Base-by-base conservation (phyloP, 768 basidiomycete genomes). In the Coprinopsis cinerea region DNA sequence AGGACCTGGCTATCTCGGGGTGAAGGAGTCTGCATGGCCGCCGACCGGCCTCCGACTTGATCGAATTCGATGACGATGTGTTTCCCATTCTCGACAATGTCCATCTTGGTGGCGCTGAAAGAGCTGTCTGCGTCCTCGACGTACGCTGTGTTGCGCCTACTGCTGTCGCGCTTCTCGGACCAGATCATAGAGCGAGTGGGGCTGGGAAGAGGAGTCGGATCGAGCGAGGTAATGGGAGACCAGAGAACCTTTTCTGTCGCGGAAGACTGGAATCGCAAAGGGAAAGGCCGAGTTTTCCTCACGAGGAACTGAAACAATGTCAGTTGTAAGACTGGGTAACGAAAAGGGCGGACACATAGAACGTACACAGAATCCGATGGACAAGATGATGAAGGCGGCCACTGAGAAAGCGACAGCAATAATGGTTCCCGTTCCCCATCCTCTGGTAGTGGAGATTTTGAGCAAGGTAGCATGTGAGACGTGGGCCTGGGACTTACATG, bases 251-350 rank as follows among this genome's bases (percentile, higher is more conserved):
- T 43, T 10, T 10, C 18, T 25, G 22, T 9, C 6, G 41, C 6
- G 6, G 11, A 17, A 11, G 22, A 10, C 10, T 43, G 22, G 41
- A 4, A 10, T 5, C 41, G 41, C 9, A 24, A 17, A 10, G 5
- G 41, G 41, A 43, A 43, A 10, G 41, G 18, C 25, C 23, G 7
- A 17, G 9, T 43, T 18, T 17, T 5, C 23, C 41, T 22, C 11
- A 43, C 41, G 23, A 43, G 41, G 41, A 43, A 25, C 41, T 43
- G 41, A 34, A 34, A 34, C n/a, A n/a, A 34, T n/a, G n/a, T n/a
- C n/a, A n/a, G n/a, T n/a, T n/a, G n/a, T n/a, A n/a, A n/a, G n/a
- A n/a, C n/a, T n/a, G n/a, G n/a, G n/a, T n/a, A n/a, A n/a, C n/a
- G n/a, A n/a, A n/a, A n/a, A n/a, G n/a, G n/a, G n/a, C n/a, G n/a